These are phyloP conservation scores for Fraxinus sp. DNA, from an alignment of 305 asterid species.

Conservation along the genomic window DNA sequence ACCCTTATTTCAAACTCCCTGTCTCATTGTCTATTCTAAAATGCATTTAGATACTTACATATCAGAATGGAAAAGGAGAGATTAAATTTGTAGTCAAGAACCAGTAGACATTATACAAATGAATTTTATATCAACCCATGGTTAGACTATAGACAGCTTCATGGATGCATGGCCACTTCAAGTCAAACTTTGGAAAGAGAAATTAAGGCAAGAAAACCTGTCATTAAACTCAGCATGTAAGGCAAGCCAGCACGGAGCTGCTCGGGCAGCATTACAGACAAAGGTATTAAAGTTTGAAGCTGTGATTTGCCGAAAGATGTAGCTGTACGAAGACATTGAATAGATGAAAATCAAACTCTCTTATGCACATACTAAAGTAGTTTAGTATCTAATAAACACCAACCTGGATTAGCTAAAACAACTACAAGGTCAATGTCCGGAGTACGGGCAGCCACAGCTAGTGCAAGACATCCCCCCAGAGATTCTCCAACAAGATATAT, in stretches of 20 bases:
- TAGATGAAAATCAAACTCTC: conserved; percentile 3
- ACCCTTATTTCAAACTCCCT: not conserved
- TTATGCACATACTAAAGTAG: not conserved
- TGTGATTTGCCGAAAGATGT: conserved; percentile 52
- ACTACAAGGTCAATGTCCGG: conserved; percentile 62
- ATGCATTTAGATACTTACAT: not conserved
- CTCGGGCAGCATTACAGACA: conserved; percentile 48
- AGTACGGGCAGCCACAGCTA: conserved; percentile 78
- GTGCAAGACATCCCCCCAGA: conserved; percentile 76
- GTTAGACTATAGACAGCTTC: conserved; percentile 3
- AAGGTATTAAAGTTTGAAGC: conserved; percentile 42
- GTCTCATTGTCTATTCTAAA: not conserved
- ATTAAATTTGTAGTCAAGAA: not conserved
- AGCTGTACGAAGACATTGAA: conserved; percentile 40
- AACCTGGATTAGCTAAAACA: conserved; percentile 83
- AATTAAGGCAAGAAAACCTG: conserved; percentile 41
- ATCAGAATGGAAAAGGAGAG: not conserved
- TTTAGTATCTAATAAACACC: conserved; percentile 1
- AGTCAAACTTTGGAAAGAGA: not conserved
- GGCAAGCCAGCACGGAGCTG: conserved; percentile 46
- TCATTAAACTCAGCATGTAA: conserved; percentile 43
- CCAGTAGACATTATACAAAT: not conserved
- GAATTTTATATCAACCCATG: not conserved
- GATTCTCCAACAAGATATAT: conserved; percentile 78
- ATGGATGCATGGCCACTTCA: not conserved